Base-by-base conservation (phyloP, 2,329 filamentous ascomycete genomes). In the Reticulascus tulasneorum region DNA sequence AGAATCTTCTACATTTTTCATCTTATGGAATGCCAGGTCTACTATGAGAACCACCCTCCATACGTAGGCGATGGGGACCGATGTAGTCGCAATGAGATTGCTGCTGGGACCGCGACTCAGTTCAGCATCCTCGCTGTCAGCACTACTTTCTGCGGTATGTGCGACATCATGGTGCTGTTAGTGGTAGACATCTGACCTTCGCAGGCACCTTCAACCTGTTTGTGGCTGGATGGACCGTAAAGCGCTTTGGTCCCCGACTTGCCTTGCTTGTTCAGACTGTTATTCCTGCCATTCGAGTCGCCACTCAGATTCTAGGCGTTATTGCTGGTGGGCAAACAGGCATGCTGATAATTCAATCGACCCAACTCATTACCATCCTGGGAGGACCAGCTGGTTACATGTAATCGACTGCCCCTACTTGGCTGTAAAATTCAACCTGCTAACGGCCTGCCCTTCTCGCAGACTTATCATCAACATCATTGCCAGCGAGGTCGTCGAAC, bases 331-430 rank as follows among this genome's bases (percentile, higher is more conserved):
- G 75, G n/a, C 62, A 62, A 3, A 45, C 62, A 0, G 83, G 83
- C n/a, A 84, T 86, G 48, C 59, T 77, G 11, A 79, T 86, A 19
- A 75, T 86, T 20, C 83, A 87, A 55, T 59, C 60, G 18, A 82
- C 76, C 0, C 83, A 87, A 59, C 59, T 81, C 12, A 80, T 86
- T 35, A 84, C 79, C 0, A 64, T 86, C 12, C 46, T 86, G 3
- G 83, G 83, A 1, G 83, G 83, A 0, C 82, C 82, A 0, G 74
- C 75, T 1, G 83, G 83, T 0, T 86, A 85, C 49, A 71, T 86
- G 60, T 67, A 37, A 44, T 61, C 21, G n/a, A n/a, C 8, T 23
- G 12, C 9, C 15, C 7, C 15, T 20, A 7, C 4, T 4, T 2
- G 0, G 3, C 2, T 19, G 25, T 27, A 12, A 13, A 8, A 24